A percentile compares a stretch with the other conserved stretches of the same genome.
Evolutionary conservation across 176 grass and related monocot species (phyloP).

Genomic region (Ananas comosus): DNA sequence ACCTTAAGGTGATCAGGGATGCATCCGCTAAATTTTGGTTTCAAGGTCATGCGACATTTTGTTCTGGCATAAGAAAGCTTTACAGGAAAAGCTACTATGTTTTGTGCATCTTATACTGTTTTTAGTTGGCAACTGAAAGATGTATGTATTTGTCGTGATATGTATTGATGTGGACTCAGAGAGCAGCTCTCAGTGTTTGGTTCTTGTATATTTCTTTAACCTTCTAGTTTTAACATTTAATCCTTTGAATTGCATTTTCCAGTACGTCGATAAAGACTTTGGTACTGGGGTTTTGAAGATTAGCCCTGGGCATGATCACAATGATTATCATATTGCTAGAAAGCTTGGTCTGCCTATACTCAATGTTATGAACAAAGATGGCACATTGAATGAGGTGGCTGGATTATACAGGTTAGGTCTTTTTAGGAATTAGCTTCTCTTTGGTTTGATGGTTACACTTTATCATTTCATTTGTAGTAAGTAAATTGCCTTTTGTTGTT

Average conservation of each 20-base stretch:
- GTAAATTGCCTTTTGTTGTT: slow-evolving; percentile 1
- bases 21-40: too few species aligned
- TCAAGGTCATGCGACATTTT: too few species aligned
- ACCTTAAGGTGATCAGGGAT: too few species aligned
- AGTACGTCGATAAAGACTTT: slow-evolving; percentile 99
- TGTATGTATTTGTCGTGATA: too few species aligned
- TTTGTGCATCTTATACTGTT: too few species aligned
- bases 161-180: too few species aligned
- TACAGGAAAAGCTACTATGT: too few species aligned
- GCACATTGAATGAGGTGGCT: slow-evolving; percentile 88
- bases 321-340: slow-evolving; percentile 98
- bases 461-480: not conserved
- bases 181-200: not conserved
- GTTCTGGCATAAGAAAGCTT: too few species aligned
- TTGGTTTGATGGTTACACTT: not conserved
- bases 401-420: slow-evolving; percentile 63
- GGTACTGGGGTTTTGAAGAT: slow-evolving; percentile 97
- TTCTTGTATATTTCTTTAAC: not conserved
- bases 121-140: too few species aligned
- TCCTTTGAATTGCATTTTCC: slow-evolving; percentile 29
- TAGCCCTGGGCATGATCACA: slow-evolving; percentile 98
- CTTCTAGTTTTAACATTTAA: slow-evolving; percentile 11
- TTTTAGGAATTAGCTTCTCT: not conserved
- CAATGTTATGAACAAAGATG: slow-evolving; percentile 99
- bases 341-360: slow-evolving; percentile 97